Base-by-base conservation (phyloP, 2,329 filamentous ascomycete species). In the Sporothrix inflata region DNA sequence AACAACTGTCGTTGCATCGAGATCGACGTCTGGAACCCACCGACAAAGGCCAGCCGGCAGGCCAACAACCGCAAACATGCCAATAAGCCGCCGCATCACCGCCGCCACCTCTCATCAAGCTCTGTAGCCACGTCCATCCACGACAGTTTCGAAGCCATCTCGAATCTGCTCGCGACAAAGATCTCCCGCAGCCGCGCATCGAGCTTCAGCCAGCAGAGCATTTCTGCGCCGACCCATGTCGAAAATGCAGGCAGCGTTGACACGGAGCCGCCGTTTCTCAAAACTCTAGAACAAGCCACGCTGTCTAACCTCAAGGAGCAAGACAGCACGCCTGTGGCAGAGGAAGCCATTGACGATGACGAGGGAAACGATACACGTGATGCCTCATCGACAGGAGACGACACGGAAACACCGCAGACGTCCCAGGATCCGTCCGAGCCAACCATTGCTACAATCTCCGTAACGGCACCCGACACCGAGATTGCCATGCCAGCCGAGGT, bases 1-100 rank as follows among this genome's bases (percentile, higher is more conserved):
- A 87, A 89, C 69, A 92, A 93, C 65, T 97, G 94, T 78, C 90
- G 94, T 74, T 98, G 94, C 78, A 94, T 98, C 63, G 94, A 98
- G 80, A 96, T 98, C 71, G 95, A 98, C 78, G 94, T 98, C 3
- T 97, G 94, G 92, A 93, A 98, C 80, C 93, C 94, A 14, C 73
- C 73, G 14, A 84, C 87, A 63, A 76, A 79, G 7, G 71, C 78
- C 74, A 76, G 78, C 74, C 80, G 83, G 21, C 80, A 80, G 57
- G 78, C 81, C 4, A 80, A 79, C 5, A 80, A 79, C 5, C 76
- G 78, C 38, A 84, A 80, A 63, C 81, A 83, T 0, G 80, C 81
- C 19, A 81, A 80, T 72, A 77, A 77, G 11, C 81, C 83, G 7
- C 85, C 88, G 74, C n/a, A 61, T 14, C 87, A 89, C 75, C 81